Evolutionary conservation across 768 basidiomycete genomes (phyloP).

Genomic region (Podaxis sp.): DNA sequence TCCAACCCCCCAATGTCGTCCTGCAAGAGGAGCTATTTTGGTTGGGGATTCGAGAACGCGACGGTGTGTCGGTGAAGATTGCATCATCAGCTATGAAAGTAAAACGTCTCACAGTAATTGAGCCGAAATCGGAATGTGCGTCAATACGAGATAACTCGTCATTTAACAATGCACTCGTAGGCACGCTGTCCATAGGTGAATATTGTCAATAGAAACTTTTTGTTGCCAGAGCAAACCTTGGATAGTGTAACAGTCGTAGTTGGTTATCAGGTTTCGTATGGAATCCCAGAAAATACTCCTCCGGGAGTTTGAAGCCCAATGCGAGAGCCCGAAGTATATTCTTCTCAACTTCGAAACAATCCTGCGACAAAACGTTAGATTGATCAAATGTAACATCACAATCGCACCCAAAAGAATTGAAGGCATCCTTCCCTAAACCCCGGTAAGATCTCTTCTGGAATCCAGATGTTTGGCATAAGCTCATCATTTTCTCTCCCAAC

Average conservation of each 20-base stretch:
- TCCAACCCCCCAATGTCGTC: conserved; percentile 63
- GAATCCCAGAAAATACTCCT: conserved; percentile 42
- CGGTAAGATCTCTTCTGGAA: conserved; percentile 49
- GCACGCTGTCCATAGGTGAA: conserved; percentile 26
- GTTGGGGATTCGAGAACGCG: background rate
- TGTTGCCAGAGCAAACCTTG: conserved; percentile 28
- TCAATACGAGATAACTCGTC: conserved; percentile 44
- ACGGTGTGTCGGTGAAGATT: background rate
- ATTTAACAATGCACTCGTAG: conserved; percentile 29
- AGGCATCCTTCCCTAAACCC: conserved; percentile 53
- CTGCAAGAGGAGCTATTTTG: conserved; percentile 47
- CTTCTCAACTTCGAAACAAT: conserved; percentile 42
- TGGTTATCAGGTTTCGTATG: conserved; percentile 52
- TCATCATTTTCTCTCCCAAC: conserved; percentile 48
- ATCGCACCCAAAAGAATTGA: conserved; percentile 49
- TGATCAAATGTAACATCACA: conserved; percentile 14
- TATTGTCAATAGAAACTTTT: background rate
- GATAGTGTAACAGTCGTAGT: conserved; percentile 59
- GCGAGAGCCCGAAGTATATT: conserved; percentile 49
- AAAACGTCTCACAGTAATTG: conserved; percentile 40
- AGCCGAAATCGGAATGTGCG: conserved; percentile 56
- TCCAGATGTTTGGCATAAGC: conserved; percentile 57
- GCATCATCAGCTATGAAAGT: background rate
- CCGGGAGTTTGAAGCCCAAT: conserved; percentile 40
- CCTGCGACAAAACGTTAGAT: conserved; percentile 24